Evolutionary conservation across 75 land plant species (phyloP).

Genomic region (Pinus albicaulis): DNA sequence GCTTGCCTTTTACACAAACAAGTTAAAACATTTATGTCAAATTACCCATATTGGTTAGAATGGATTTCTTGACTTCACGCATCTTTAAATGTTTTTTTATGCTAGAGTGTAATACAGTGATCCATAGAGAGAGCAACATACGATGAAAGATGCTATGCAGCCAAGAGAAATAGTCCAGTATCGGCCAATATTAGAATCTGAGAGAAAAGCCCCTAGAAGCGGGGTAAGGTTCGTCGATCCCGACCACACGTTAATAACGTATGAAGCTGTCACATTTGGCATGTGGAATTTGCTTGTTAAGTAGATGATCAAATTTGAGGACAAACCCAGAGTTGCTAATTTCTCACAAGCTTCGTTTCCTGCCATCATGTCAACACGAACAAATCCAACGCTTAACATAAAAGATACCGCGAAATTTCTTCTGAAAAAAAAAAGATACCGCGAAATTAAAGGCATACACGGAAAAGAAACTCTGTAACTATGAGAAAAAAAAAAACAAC

Average conservation of each 20-base stretch:
- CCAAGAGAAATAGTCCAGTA: too few relatives aligned
- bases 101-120: too few relatives aligned
- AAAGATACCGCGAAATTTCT: background rate
- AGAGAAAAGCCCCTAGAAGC: slow-evolving; percentile 52
- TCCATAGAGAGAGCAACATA: background rate
- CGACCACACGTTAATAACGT: slow-evolving; percentile 7
- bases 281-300: slow-evolving; percentile 32
- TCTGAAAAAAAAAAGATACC: too few relatives aligned
- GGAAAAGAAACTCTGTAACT: background rate
- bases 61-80: too few relatives aligned
- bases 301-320: slow-evolving; percentile 58
- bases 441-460: background rate
- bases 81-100: too few relatives aligned
- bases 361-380: slow-evolving; percentile 5
- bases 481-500: too few relatives aligned
- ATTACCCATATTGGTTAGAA: too few relatives aligned
- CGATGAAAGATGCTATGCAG: slow-evolving; percentile 29
- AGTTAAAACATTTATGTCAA: too few relatives aligned
- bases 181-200: slow-evolving; percentile 42
- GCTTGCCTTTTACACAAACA: too few relatives aligned
- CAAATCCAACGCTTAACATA: background rate
- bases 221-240: too few relatives aligned
- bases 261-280: slow-evolving; percentile 44
- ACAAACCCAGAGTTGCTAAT: slow-evolving; percentile 52
- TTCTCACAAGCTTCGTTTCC: slow-evolving; percentile 80